These are phyloP conservation scores for Trypethelium eluteriae DNA, from an alignment of 495 filamentous ascomycete genomes.

Conservation along the genomic window DNA sequence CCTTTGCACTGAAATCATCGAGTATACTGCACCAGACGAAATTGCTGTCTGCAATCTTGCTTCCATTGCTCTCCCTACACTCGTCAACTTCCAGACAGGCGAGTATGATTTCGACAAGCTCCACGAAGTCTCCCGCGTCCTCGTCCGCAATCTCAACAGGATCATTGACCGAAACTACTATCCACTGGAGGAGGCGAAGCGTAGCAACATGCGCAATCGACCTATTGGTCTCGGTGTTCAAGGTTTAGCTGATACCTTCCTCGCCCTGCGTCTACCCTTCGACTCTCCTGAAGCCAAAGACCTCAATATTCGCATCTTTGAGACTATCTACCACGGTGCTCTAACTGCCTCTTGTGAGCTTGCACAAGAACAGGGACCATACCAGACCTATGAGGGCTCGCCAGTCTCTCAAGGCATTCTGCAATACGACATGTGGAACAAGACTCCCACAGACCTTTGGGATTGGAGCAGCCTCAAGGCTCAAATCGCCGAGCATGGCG, in stretches of 20 bases:
- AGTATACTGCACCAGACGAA: conserved; percentile 95
- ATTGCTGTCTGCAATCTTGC: conserved; percentile 98
- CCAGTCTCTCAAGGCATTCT: conserved; percentile 92
- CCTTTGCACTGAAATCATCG: conserved; percentile 95
- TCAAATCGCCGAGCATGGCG: conserved; percentile 80
- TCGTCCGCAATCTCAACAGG: conserved; percentile 90
- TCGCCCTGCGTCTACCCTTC: conserved; percentile 92
- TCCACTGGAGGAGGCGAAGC: conserved; percentile 83
- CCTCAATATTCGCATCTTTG: conserved; percentile 96
- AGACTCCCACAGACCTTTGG: conserved; percentile 88
- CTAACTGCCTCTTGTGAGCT: conserved; percentile 81
- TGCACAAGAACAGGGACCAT: conserved; percentile 72
- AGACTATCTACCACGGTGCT: conserved; percentile 97
- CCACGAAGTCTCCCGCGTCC: conserved; percentile 82
- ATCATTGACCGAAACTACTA: conserved; percentile 98
- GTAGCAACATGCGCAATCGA: conserved; percentile 90
- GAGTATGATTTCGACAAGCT: conserved; percentile 91
- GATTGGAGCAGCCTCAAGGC: conserved; percentile 88
- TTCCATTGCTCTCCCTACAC: conserved; percentile 83
- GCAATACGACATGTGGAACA: conserved; percentile 98
- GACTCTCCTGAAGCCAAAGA: conserved; percentile 88
- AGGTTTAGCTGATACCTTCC: conserved; percentile 97
- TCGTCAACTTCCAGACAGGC: conserved; percentile 71
- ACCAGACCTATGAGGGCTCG: conserved; percentile 85
- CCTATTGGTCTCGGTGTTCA: conserved; percentile 95